Base-by-base conservation (phyloP, 306 rosid genomes). In the Dicorynia guianensis region DNA sequence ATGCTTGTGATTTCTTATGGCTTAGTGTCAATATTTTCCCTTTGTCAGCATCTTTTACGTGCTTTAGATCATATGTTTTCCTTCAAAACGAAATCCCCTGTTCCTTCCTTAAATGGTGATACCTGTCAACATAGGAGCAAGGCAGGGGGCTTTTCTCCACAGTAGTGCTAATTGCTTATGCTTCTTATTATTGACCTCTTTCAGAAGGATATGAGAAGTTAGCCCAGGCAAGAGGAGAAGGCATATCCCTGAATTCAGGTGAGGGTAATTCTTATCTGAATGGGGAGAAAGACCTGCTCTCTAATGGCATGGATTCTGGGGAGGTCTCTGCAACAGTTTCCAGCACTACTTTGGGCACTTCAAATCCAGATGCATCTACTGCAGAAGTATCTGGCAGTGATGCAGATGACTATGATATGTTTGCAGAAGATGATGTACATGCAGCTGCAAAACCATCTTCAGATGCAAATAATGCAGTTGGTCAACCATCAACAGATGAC, bases 191-290 rank as follows among this genome's bases (percentile, higher is more conserved):
- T 80, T 38, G 67, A 17, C 57, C 54, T 76, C 50, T 85, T 86
- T 81, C 91, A 93, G 97, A 90, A 82, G 96, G 94, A 87, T 93
- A 93, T 79, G 96, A 90, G 80, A 88, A 54, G 55, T 66, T 93
- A 61, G 91, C 85, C 13, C 80, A 55, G 69, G 92, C 82, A 73
- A 88, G 78, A 84, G 85, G 79, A 34, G 86, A 75, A 66, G 91
- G 88, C 75, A 76, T 80, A 48, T 79, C 90, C 64, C 57, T 58
- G 54, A 59, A 78, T 74, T 76, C 83, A 18, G 79, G 63, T 38
- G 88, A 72, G 66, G 88, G 82, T 56, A 71, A 63, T 76, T 75
- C 84, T 70, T 85, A 47, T 80, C 39, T 68, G 68, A 52, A 72
- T 61, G 55, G 75, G 70, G 86, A 63, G 64, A 81, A 66, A 61